These are phyloP conservation scores for Antitrichia curtipendula DNA, from an alignment of 225 moss, liverwort and hornwort genomes.

Conservation along the genomic window DNA sequence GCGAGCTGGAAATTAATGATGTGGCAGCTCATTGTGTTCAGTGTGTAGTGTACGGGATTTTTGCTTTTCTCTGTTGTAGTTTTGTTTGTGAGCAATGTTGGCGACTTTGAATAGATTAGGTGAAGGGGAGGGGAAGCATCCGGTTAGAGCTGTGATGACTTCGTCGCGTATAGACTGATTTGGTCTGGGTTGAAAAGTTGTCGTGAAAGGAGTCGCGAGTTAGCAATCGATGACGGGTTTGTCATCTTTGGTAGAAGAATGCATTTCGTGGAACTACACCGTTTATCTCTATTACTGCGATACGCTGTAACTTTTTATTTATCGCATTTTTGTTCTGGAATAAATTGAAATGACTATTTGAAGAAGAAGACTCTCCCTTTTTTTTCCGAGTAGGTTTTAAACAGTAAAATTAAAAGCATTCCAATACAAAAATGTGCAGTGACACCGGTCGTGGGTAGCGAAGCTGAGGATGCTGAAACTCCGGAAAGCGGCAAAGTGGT, in stretches of 20 bases:
- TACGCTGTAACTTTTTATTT: neutral
- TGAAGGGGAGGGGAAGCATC: neutral
- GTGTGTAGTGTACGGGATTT: neutral
- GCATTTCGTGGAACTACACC: neutral
- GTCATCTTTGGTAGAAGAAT: neutral
- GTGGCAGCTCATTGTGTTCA: neutral
- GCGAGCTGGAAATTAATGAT: neutral
- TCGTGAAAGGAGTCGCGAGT: neutral
- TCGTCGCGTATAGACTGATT: neutral
- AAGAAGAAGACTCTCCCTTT: neutral
- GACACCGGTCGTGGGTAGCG: slow-evolving; percentile 20
- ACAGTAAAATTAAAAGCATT: neutral
- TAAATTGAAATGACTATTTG: neutral
- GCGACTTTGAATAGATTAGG: neutral
- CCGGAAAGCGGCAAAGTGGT: slow-evolving; percentile 21
- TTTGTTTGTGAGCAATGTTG: neutral
- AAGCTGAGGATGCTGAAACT: slow-evolving; percentile 13
- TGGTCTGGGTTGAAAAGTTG: neutral
- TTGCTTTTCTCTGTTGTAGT: neutral
- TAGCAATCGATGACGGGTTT: neutral
- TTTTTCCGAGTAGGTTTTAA: neutral
- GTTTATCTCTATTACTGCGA: neutral
- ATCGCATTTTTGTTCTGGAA: neutral
- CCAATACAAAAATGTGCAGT: neutral
- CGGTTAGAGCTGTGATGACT: neutral